Percentiles rank a stretch among this genome's conserved stretches.
Evolutionary conservation across 2,329 filamentous ascomycete species (phyloP).

Genomic region (Trichoderma sp.): DNA sequence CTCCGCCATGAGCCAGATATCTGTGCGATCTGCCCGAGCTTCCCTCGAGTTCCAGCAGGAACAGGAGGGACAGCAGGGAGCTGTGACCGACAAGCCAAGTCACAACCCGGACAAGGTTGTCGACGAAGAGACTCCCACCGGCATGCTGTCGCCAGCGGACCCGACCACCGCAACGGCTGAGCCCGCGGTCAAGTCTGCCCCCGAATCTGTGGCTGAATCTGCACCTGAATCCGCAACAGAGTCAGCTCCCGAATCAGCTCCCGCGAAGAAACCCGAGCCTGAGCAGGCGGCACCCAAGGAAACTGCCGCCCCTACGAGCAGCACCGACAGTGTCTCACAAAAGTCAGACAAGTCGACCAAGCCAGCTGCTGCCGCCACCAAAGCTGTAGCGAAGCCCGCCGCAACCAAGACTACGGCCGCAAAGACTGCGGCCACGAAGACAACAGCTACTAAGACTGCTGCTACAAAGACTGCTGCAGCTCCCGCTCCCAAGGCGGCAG

Average conservation of each 20-base stretch:
- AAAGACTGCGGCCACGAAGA: not conserved
- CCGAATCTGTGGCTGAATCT: not conserved
- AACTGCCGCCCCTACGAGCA: not conserved
- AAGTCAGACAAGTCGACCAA: conserved; percentile 7
- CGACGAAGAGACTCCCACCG: conserved; percentile 39
- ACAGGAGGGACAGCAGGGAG: conserved; percentile 16
- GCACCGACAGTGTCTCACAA: not conserved
- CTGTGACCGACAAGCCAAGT: conserved; percentile 36
- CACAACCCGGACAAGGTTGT: conserved; percentile 42
- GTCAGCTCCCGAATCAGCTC: not conserved
- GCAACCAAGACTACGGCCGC: not conserved
- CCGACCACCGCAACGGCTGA: conserved; percentile 25
- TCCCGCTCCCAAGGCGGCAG: not conserved
- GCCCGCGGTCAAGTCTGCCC: not conserved
- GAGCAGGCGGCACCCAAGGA: conserved; percentile 2
- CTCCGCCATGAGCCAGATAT: conserved; percentile 19
- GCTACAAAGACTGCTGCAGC: conserved; percentile 25
- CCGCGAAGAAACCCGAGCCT: not conserved
- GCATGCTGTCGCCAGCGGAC: conserved; percentile 33
- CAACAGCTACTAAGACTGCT: conserved; percentile 20
- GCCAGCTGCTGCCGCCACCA: not conserved
- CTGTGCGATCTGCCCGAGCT: conserved; percentile 33
- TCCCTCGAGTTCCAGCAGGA: conserved; percentile 7
- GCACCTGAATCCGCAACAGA: not conserved
- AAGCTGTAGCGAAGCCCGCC: not conserved